These are phyloP conservation scores for Xylaria sp. DNA, from an alignment of 2,329 filamentous ascomycete species.

Conservation along the genomic window DNA sequence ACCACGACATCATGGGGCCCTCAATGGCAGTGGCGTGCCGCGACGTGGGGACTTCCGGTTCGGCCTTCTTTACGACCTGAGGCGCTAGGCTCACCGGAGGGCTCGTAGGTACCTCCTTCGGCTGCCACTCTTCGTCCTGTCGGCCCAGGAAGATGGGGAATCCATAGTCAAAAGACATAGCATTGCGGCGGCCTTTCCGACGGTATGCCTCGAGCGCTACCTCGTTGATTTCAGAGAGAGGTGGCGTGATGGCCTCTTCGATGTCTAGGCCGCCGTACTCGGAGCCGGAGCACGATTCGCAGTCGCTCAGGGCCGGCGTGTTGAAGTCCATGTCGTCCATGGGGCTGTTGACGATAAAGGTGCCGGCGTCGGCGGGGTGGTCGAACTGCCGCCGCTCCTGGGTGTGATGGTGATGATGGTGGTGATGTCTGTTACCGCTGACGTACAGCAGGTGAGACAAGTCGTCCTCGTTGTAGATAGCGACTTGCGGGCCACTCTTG, in stretches of 20 bases:
- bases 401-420: slow-evolving; percentile 23
- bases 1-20: slow-evolving; percentile 40
- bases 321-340: slow-evolving; percentile 23
- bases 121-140: slow-evolving; percentile 32
- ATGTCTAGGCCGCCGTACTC: slow-evolving; percentile 11
- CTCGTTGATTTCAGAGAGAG: not conserved
- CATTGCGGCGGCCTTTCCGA: slow-evolving; percentile 25
- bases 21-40: slow-evolving; percentile 25
- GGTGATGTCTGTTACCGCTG: slow-evolving; percentile 29
- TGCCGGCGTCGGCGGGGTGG: slow-evolving; percentile 30
- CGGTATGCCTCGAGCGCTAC: slow-evolving; percentile 20
- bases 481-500: slow-evolving; percentile 24
- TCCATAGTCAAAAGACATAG: slow-evolving; percentile 30
- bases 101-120: not conserved
- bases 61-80: not conserved
- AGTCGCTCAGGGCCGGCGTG: slow-evolving; percentile 38
- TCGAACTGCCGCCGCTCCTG: slow-evolving; percentile 8
- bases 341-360: slow-evolving; percentile 35
- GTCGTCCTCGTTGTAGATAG: slow-evolving; percentile 43
- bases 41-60: slow-evolving; percentile 2
- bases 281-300: slow-evolving; percentile 33
- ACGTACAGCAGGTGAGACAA: slow-evolving; percentile 39
- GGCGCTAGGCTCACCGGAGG: not conserved
- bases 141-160: slow-evolving; percentile 41
- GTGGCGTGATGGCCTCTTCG: slow-evolving; percentile 29